Conservation (phyloP, 805 yeast species). For the Priceomyces carsonii region DNA sequence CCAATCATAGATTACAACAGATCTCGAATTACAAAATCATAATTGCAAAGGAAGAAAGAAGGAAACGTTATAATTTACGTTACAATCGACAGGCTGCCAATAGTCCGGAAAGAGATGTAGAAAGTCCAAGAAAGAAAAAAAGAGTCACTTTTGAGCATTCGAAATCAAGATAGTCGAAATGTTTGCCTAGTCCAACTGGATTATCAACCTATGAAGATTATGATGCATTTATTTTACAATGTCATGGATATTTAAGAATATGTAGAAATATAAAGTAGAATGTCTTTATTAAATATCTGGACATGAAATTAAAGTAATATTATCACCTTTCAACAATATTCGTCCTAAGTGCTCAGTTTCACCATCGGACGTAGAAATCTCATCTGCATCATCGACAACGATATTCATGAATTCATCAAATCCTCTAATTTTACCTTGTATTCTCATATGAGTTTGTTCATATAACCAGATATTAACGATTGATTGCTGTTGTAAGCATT, state of each 20-base stretch:
- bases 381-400: conserved; percentile 61
- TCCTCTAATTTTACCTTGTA: conserved; percentile 85
- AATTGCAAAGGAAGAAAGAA: conserved; percentile 28
- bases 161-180: too few species aligned
- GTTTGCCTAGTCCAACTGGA: neutral
- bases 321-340: conserved; percentile 89
- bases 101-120: conserved; percentile 1
- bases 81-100: neutral
- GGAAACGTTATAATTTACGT: conserved; percentile 18
- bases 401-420: conserved; percentile 97
- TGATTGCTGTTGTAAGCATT: conserved; percentile 79
- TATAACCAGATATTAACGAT: conserved; percentile 84
- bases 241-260: too few species aligned
- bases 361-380: conserved; percentile 56
- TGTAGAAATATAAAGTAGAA: too few species aligned
- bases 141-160: conserved; percentile 30
- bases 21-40: conserved; percentile 24
- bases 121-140: conserved; percentile 22
- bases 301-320: conserved; percentile 70
- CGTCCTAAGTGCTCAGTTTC: conserved; percentile 63
- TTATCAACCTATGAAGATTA: too few species aligned
- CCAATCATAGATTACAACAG: conserved; percentile 19
- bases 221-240: too few species aligned
- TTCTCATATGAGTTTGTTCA: conserved; percentile 75
- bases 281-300: conserved; percentile 30